Evolutionary conservation across 352 stramenopile genomes (phyloP).

Genomic region (Phytophthora sansomeana): DNA sequence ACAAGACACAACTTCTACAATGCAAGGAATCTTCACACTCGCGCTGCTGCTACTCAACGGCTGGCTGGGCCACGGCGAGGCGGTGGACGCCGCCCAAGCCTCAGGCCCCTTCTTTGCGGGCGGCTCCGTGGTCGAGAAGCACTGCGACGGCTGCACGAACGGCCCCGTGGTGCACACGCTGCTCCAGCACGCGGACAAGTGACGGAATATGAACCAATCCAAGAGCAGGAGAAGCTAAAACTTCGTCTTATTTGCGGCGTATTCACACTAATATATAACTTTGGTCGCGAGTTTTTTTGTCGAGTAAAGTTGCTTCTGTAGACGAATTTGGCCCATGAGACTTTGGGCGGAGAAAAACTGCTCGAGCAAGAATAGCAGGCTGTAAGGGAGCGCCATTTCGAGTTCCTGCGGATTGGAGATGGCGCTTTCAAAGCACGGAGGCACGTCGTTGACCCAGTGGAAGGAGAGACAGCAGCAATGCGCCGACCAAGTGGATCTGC

Average conservation of each 20-base stretch:
- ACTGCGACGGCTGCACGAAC: conserved; percentile 17
- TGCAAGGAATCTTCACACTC: conserved; percentile 58
- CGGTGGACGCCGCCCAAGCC: conserved; percentile 18
- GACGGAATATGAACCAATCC: not conserved
- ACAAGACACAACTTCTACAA: conserved; percentile 8
- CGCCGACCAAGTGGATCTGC: conserved; percentile 65
- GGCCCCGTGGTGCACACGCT: conserved; percentile 26
- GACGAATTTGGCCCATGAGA: not conserved
- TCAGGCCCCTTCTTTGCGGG: conserved; percentile 21
- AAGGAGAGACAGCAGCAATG: conserved; percentile 74
- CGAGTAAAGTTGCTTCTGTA: not conserved
- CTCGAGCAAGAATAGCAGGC: conserved; percentile 1
- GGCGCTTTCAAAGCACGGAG: conserved; percentile 43
- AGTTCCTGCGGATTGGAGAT: conserved; percentile 19
- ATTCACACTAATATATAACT: conserved; percentile 36
- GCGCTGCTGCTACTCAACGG: conserved; percentile 47
- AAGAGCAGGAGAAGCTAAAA: no score
- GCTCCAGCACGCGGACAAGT: conserved; percentile 26
- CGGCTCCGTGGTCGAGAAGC: conserved; percentile 30
- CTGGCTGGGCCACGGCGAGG: conserved; percentile 27
- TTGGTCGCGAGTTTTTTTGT: not conserved
- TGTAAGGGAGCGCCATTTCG: conserved; percentile 11
- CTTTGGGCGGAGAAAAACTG: conserved; percentile 10
- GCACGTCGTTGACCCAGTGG: conserved; percentile 79
- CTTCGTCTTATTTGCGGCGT: no score